Conservation (phyloP, 768 basidiomycete species). For the Suillus decipiens region DNA sequence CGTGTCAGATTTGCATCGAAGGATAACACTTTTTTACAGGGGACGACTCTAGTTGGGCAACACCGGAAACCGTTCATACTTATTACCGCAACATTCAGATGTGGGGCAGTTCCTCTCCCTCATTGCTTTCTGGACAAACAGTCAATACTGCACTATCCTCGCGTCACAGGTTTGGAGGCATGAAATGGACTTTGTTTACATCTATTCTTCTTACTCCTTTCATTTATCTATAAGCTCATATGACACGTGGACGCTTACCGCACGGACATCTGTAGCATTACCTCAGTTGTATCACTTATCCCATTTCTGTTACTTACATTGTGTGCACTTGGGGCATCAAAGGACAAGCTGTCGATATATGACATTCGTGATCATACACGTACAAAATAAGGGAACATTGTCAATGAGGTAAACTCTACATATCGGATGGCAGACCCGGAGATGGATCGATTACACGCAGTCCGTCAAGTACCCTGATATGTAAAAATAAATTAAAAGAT, state of each 20-base stretch:
- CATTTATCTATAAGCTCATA: background rate
- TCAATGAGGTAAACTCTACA: background rate
- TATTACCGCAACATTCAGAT: slow-evolving; percentile 77
- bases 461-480: background rate
- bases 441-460: background rate
- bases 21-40: slow-evolving; percentile 37
- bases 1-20: slow-evolving; percentile 15
- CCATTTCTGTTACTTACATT: background rate
- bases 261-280: background rate
- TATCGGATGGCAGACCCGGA: background rate
- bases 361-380: background rate
- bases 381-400: background rate
- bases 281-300: background rate
- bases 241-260: background rate
- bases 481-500: no score
- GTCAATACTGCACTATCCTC: slow-evolving; percentile 20
- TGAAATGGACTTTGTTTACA: slow-evolving; percentile 1
- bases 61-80: slow-evolving; percentile 63
- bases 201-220: slow-evolving; percentile 1
- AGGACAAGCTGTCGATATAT: background rate
- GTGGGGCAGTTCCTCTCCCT: slow-evolving; percentile 56
- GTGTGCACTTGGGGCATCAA: background rate
- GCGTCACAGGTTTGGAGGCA: background rate
- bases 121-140: slow-evolving; percentile 36
- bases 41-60: slow-evolving; percentile 70